These are phyloP conservation scores for Phytophthora crassamura DNA, from an alignment of 352 stramenopile genomes.

Conservation along the genomic window DNA sequence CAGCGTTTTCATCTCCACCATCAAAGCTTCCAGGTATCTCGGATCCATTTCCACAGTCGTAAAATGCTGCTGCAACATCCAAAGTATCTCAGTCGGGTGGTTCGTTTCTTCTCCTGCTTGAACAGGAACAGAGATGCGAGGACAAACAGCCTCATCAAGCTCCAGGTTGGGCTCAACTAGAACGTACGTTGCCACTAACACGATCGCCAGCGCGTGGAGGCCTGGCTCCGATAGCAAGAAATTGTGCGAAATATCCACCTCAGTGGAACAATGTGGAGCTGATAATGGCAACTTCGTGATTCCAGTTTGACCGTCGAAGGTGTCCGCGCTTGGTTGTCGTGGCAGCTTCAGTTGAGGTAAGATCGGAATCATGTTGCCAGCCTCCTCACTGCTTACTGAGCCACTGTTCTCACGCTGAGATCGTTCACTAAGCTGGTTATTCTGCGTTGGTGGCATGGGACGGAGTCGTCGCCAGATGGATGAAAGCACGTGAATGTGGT, in stretches of 20 bases:
- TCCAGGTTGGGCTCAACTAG: constrained; percentile 45
- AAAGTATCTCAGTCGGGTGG: constrained; percentile 42
- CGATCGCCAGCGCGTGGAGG: constrained; percentile 38
- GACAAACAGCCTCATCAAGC: constrained; percentile 45
- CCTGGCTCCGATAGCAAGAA: constrained; percentile 24
- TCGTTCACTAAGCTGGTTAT: background rate
- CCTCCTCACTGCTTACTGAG: background rate
- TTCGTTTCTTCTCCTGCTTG: background rate
- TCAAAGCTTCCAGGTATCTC: constrained; percentile 31
- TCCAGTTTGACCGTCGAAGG: background rate
- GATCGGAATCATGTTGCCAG: background rate
- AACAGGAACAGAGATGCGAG: constrained; percentile 40
- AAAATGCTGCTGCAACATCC: constrained; percentile 54
- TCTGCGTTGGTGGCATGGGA: background rate
- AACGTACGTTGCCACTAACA: constrained; percentile 39
- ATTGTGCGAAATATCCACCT: constrained; percentile 3
- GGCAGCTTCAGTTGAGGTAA: constrained; percentile 32
- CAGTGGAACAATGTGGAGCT: background rate
- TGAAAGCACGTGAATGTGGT: constrained; percentile 21
- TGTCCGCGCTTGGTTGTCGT: constrained; percentile 5
- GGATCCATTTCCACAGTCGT: constrained; percentile 19
- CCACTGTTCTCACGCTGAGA: background rate
- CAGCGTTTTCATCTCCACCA: constrained; percentile 43
- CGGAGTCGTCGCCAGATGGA: constrained; percentile 32
- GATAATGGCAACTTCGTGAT: constrained; percentile 18